Percentiles rank a stretch among this genome's conserved stretches.
Conservation (phyloP, 495 filamentous ascomycete species). For the Rhizodiscina lignyota region DNA sequence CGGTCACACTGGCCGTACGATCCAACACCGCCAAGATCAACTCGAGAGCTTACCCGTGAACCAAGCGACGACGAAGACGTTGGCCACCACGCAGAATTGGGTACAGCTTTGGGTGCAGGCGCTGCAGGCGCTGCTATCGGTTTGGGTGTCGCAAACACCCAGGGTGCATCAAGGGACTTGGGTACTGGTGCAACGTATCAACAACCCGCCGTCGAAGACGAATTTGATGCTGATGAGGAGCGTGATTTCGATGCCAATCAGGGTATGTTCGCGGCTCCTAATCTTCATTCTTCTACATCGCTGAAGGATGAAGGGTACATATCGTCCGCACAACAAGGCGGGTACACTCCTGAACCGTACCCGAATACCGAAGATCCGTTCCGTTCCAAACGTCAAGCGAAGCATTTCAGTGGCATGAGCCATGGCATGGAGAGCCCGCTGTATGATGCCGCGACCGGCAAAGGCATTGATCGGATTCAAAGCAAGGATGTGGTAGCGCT, state of each 20-base stretch:
- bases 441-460: slow-evolving; percentile 81
- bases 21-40: slow-evolving; percentile 24
- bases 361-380: slow-evolving; percentile 17
- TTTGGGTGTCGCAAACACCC: no score
- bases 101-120: slow-evolving; percentile 23
- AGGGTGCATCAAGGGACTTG: no score
- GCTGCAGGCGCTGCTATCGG: slow-evolving; percentile 27
- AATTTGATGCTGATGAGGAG: no score
- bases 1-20: slow-evolving; percentile 38
- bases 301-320: slow-evolving; percentile 52
- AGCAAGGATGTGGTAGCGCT: slow-evolving; percentile 94
- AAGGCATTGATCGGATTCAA: slow-evolving; percentile 81
- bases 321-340: background rate
- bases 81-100: background rate
- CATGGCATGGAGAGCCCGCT: slow-evolving; percentile 77
- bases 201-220: no score
- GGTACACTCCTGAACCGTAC: slow-evolving; percentile 24
- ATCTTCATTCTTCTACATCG: no score
- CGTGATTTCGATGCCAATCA: no score
- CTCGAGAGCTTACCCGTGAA: background rate
- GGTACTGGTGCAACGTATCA: no score
- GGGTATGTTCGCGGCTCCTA: no score
- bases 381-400: slow-evolving; percentile 28
- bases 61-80: no score
- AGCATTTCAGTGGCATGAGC: slow-evolving; percentile 76